A percentile compares a stretch with the other conserved stretches of the same genome.
These are phyloP conservation scores for Aspergillus nanangensis DNA, from an alignment of 495 filamentous ascomycete species.

Conservation along the genomic window DNA sequence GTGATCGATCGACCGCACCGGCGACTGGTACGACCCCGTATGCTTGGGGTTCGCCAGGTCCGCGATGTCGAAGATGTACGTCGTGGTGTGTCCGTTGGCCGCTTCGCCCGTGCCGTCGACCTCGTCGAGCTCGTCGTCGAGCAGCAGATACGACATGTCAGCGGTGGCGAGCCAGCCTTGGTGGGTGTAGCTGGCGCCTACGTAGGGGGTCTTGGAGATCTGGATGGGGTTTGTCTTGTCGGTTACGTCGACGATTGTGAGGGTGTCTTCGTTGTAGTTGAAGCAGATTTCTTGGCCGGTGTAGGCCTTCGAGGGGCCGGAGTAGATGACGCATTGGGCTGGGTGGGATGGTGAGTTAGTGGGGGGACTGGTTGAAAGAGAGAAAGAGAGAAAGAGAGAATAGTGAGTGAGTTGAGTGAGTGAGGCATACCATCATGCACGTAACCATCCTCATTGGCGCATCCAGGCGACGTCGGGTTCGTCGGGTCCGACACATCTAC, in stretches of 20 bases:
- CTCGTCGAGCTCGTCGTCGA: conserved; percentile 19
- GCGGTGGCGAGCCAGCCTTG: conserved; percentile 14
- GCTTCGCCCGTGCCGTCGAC: conserved; percentile 11
- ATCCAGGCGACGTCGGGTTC: conserved; percentile 12
- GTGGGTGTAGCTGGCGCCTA: conserved; percentile 15
- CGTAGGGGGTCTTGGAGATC: conserved; percentile 17
- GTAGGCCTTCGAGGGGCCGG: conserved; percentile 12
- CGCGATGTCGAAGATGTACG: conserved; percentile 18
- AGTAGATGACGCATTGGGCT: conserved; percentile 19
- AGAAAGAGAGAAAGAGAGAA: too few species aligned
- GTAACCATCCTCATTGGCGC: conserved; percentile 15
- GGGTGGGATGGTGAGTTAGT: neutral
- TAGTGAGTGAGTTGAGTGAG: too few species aligned
- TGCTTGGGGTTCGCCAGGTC: conserved; percentile 13
- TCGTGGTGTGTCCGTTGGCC: conserved; percentile 18
- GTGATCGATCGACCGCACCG: conserved; percentile 16
- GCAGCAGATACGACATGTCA: conserved; percentile 13
- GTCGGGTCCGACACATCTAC: conserved; percentile 16
- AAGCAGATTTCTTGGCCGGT: conserved; percentile 15
- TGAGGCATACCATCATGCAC: conserved; percentile 11
- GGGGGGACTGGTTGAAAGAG: neutral
- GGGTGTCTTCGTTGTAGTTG: conserved; percentile 19
- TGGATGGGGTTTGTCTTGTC: conserved; percentile 13
- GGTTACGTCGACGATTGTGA: conserved; percentile 17
- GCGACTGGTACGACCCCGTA: conserved; percentile 17